Percentiles rank a stretch among this genome's conserved stretches.
Conservation (phyloP, 495 filamentous ascomycete genomes). For the Usnea hakonensis region DNA sequence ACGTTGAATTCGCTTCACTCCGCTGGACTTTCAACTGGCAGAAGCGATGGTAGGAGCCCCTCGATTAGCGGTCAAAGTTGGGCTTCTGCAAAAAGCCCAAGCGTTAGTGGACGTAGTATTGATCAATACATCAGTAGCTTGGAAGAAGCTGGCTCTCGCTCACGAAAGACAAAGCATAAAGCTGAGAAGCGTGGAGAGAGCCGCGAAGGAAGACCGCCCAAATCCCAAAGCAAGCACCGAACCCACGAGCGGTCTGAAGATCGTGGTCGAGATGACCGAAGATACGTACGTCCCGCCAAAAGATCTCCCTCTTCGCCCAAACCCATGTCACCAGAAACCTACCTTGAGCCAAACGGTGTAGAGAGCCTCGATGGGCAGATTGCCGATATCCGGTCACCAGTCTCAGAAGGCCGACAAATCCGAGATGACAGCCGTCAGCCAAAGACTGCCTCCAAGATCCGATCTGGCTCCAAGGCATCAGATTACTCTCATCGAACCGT, state of each 20-base stretch:
- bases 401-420: slow-evolving; percentile 14
- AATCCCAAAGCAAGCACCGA: slow-evolving; percentile 40
- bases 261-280: slow-evolving; percentile 54
- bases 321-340: slow-evolving; percentile 87
- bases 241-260: slow-evolving; percentile 58
- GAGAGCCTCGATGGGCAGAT: slow-evolving; percentile 33
- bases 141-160: slow-evolving; percentile 62
- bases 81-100: slow-evolving; percentile 43
- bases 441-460: slow-evolving; percentile 18
- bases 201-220: slow-evolving; percentile 47
- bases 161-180: slow-evolving; percentile 41
- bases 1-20: slow-evolving; percentile 16
- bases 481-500: slow-evolving; percentile 22
- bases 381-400: slow-evolving; percentile 10
- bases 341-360: slow-evolving; percentile 40
- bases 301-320: slow-evolving; percentile 83
- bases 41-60: slow-evolving; percentile 25
- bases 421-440: slow-evolving; percentile 9
- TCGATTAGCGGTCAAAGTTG: slow-evolving; percentile 42
- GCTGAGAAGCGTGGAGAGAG: slow-evolving; percentile 46
- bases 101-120: slow-evolving; percentile 55
- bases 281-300: slow-evolving; percentile 74
- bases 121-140: slow-evolving; percentile 86
- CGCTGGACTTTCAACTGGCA: slow-evolving; percentile 20
- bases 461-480: slow-evolving; percentile 26